Base-by-base conservation (phyloP, 2,329 filamentous ascomycete genomes). In the Apiospora hydei region DNA sequence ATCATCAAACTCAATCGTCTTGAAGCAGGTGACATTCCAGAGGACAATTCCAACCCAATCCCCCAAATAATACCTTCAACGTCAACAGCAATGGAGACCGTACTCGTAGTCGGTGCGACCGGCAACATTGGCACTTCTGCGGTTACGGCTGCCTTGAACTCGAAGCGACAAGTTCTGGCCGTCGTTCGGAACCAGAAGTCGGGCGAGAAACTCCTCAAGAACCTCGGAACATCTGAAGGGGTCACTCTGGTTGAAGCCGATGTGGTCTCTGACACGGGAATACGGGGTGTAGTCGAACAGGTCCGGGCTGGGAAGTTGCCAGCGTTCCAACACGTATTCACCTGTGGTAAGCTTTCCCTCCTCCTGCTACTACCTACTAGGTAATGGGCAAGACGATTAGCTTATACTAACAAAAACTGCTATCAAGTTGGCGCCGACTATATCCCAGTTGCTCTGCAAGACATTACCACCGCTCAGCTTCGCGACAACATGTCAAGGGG, bases 91-190 rank as follows among this genome's bases (percentile, higher is more conserved):
- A 76, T 74, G 73, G 73, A 81, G 69, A 82, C 80, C 10, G 78
- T 84, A 69, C 77, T 84, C 26, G 75, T 84, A 51, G 77, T 84
- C 64, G 83, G 82, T 47, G 78, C 82, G 1, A 83, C 82, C 11
- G 82, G 82, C 24, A 83, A 84, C 73, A 82, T 84, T 67, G 82
- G 82, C 73, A 73, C 80, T 7, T 74, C 81, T 4, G 81, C 79
- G 49, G 73, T 82, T 43, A 78, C 74, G 1, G 80, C 73, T 8
- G 78, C 81, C 1, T 71, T 83, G 38, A 73, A 72, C 11, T 77
- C 78, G 10, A 73, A 74, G 16, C 78, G 78, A 53, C 75, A 79
- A 2, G 82, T 83, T 21, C 73, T 84, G 7, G 82, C 82, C 18
- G 73, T 84, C 26, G 81, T 83, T 2, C 79, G 83, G 26, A 83